Percentiles rank a stretch among this genome's conserved stretches.
These are phyloP conservation scores for Exserohilum turcica DNA, from an alignment of 2,329 filamentous ascomycete genomes.

Conservation along the genomic window DNA sequence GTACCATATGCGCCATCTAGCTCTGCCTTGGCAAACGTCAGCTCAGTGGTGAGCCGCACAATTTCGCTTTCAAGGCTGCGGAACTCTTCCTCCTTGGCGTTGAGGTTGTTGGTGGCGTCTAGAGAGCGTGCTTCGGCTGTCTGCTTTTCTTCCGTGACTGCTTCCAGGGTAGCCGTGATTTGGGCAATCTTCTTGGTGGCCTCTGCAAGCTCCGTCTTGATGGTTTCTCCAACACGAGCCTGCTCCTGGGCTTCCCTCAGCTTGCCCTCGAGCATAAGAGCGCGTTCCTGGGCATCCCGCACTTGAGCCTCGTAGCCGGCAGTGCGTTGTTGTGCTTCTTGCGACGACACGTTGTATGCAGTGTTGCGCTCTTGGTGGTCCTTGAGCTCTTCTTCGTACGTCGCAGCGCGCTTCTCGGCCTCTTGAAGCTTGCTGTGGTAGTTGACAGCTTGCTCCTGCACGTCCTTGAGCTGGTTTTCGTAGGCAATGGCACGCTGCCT, in stretches of 20 bases:
- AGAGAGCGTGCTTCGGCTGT: constrained; percentile 38
- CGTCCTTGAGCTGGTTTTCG: constrained; percentile 40
- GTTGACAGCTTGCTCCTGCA: constrained; percentile 36
- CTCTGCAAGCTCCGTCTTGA: constrained; percentile 44
- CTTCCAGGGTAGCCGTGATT: constrained; percentile 29
- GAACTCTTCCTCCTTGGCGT: constrained; percentile 45
- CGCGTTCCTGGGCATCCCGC: constrained; percentile 40
- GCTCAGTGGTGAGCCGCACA: constrained; percentile 71
- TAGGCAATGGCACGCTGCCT: constrained; percentile 38
- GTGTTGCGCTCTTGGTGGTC: constrained; percentile 38
- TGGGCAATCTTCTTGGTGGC: constrained; percentile 42
- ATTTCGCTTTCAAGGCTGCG: constrained; percentile 64
- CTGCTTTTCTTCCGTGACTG: constrained; percentile 39
- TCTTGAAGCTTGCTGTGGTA: constrained; percentile 40
- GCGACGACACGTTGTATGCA: constrained; percentile 26
- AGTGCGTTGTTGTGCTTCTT: constrained; percentile 30
- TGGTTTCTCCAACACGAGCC: constrained; percentile 42
- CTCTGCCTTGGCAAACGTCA: constrained; percentile 89
- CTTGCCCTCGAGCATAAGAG: constrained; percentile 41
- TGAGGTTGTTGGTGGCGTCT: constrained; percentile 36
- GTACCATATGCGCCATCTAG: constrained; percentile 92
- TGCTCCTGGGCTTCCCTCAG: constrained; percentile 42
- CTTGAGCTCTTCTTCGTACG: constrained; percentile 36
- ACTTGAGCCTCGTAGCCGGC: constrained; percentile 41
- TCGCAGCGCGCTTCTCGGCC: constrained; percentile 32